These are phyloP conservation scores for Phytopythium ostracodes DNA, from an alignment of 352 stramenopile genomes.

Conservation along the genomic window DNA sequence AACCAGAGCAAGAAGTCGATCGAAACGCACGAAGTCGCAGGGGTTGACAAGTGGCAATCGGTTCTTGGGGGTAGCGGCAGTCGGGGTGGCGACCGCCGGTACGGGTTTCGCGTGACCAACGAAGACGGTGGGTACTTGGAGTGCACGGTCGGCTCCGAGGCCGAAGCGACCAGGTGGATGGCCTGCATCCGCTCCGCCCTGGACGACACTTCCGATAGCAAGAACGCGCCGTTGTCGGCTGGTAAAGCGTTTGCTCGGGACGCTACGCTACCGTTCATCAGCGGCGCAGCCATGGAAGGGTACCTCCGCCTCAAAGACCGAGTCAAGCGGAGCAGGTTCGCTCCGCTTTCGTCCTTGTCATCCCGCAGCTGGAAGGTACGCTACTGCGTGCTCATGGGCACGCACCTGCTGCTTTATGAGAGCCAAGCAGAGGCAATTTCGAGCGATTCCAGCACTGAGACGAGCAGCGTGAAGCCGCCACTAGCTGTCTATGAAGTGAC, in stretches of 20 bases:
- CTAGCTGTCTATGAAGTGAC: constrained; percentile 58
- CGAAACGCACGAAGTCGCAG: constrained; percentile 51
- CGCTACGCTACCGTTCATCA: constrained; percentile 46
- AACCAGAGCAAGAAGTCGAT: constrained; percentile 19
- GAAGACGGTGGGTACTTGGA: constrained; percentile 58
- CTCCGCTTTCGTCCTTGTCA: constrained; percentile 11
- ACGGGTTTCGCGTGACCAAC: constrained; percentile 59
- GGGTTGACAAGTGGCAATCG: constrained; percentile 47
- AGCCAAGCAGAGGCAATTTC: constrained; percentile 49
- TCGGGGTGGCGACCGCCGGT: constrained; percentile 11
- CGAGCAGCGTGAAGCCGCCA: constrained; percentile 17
- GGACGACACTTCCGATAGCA: constrained; percentile 12
- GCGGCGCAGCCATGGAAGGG: constrained; percentile 63
- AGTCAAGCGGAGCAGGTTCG: constrained; percentile 23
- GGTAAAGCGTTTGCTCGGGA: constrained; percentile 28
- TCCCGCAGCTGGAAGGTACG: constrained; percentile 38
- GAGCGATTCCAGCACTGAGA: constrained; percentile 6
- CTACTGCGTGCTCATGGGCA: constrained; percentile 71
- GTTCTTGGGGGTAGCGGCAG: constrained; percentile 22
- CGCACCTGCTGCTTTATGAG: constrained; percentile 70
- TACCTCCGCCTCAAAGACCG: constrained; percentile 53
- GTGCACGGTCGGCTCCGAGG: constrained; percentile 27
- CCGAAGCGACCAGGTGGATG: constrained; percentile 40
- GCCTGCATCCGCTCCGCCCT: constrained; percentile 17
- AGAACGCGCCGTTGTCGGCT: constrained; percentile 1